These are phyloP conservation scores for Cyclotella sp. DNA, from an alignment of 108 stramenopile species.

Conservation along the genomic window DNA sequence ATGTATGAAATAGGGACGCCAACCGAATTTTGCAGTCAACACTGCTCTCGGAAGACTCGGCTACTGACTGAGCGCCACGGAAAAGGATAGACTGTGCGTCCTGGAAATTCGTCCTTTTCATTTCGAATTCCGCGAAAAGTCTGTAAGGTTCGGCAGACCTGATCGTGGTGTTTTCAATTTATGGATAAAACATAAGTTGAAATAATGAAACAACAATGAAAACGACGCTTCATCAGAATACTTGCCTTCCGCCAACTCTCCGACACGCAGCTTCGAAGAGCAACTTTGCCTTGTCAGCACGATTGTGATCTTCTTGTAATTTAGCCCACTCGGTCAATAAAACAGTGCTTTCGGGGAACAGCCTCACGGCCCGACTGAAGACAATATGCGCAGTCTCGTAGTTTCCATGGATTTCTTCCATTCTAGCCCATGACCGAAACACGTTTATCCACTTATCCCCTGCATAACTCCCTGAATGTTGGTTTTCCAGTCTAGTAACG, in stretches of 20 bases:
- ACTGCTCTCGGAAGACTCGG: slow-evolving; percentile 23
- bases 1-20: slow-evolving; percentile 63
- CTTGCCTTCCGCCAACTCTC: slow-evolving; percentile 32
- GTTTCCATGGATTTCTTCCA: slow-evolving; percentile 75
- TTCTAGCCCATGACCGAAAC: slow-evolving; percentile 75
- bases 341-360: slow-evolving; percentile 57
- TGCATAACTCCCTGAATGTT: slow-evolving; percentile 52
- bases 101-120: slow-evolving; percentile 56
- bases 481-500: slow-evolving; percentile 10
- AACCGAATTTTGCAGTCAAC: slow-evolving; percentile 45
- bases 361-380: slow-evolving; percentile 61
- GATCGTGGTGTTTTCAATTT: not conserved
- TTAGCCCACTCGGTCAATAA: slow-evolving; percentile 70
- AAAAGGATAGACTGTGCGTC: slow-evolving; percentile 64
- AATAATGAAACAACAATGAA: not conserved
- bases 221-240: not conserved
- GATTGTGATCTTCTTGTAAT: slow-evolving; percentile 51
- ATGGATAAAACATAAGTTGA: not conserved
- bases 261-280: slow-evolving; percentile 66
- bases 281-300: slow-evolving; percentile 47
- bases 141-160: slow-evolving; percentile 64
- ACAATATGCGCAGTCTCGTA: slow-evolving; percentile 62
- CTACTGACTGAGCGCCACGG: slow-evolving; percentile 59
- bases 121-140: slow-evolving; percentile 72
- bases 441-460: slow-evolving; percentile 83